Evolutionary conservation across 1,284 basidiomycete species (phyloP), one percentile per base, ranked within the genome.

Genomic region (Heterobasidion annosum): DNA sequence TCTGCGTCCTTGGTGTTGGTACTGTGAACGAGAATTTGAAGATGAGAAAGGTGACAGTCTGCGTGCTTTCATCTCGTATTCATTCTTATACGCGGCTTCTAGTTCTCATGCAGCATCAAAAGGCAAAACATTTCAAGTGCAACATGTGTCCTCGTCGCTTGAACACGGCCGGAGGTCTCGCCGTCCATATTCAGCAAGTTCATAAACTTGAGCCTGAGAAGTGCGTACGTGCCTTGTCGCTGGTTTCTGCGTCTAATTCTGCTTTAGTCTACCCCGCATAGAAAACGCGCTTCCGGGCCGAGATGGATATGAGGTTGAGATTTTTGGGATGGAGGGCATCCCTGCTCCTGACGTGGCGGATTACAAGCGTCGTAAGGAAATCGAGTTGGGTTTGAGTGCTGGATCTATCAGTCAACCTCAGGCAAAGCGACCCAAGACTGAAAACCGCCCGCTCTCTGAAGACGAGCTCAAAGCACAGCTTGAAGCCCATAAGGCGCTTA

Each of bases 311-410:
- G 96, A 98, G 68, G 89, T 99, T 52, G 97, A 99, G 70, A 99
- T 99, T 56, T 99, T 98, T 65, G 96, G 97, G 32, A 99, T 99
- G 97, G 95, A 96, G 67, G 96, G 96, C 57, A 93, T 98, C 54
- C 95, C 95, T 5, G 90, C 88, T 6, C 90, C 91, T 42, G 96
- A 98, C 68, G 81, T 97, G 34, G 92, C 87, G 33, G 94, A 96
- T 69, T 99, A 96, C 81, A 94, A 93, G 67, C 87, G 91, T 56
- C 84, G 88, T 64, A 97, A 93, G 68, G 93, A 94, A 68, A 88
- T 93, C 58, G 93, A 96, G 67, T 81, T 92, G 9, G 94, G 94
- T 43, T 81, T 94, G 19, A 82, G 83, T 10, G 82, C 89, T 2
- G 90, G 88, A 1, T 82, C 88, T 2, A 91, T 90, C 56, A 83